Base-by-base conservation (phyloP, 805 yeast genomes). In the Pichia cabralensis region DNA sequence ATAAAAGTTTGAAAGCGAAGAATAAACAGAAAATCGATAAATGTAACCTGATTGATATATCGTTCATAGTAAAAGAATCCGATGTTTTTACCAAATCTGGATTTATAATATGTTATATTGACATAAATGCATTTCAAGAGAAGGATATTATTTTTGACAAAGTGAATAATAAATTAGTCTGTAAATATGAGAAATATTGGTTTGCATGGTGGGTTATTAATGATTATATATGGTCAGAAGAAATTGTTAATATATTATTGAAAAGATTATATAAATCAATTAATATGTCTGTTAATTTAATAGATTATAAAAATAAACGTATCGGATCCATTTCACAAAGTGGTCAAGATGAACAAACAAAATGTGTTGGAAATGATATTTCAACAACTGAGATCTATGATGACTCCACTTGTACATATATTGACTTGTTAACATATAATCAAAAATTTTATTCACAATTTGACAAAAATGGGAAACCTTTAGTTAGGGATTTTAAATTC, bases 1-100 rank as follows among this genome's bases (percentile, higher is more conserved):
- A n/a, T n/a, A n/a, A n/a, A n/a, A n/a, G n/a, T n/a, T n/a, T n/a
- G n/a, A n/a, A n/a, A n/a, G n/a, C n/a, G n/a, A n/a, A n/a, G n/a
- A n/a, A n/a, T n/a, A n/a, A n/a, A n/a, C n/a, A n/a, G n/a, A n/a
- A n/a, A n/a, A n/a, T n/a, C n/a, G n/a, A n/a, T n/a, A n/a, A n/a
- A n/a, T n/a, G n/a, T n/a, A n/a, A n/a, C n/a, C n/a, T n/a, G n/a
- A n/a, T n/a, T n/a, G n/a, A n/a, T n/a, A n/a, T n/a, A n/a, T n/a
- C n/a, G n/a, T n/a, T 73, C 23, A 51, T 58, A 1, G 64, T 75
- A 66, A 79, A 73, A 41, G 82, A 76, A 42, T 61, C 68, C 4
- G 80, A 80, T 0, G 48, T 68, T 17, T 67, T n/a, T n/a, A n/a
- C 64, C 17, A 76, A 75, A 48, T 61, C 70, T 0, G 75, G 77